A percentile compares a stretch with the other conserved stretches of the same genome.
phyloP scores from a whole-genome alignment of 2,329 filamentous ascomycete genomes.

The Aspergillus tamarii region DNA sequence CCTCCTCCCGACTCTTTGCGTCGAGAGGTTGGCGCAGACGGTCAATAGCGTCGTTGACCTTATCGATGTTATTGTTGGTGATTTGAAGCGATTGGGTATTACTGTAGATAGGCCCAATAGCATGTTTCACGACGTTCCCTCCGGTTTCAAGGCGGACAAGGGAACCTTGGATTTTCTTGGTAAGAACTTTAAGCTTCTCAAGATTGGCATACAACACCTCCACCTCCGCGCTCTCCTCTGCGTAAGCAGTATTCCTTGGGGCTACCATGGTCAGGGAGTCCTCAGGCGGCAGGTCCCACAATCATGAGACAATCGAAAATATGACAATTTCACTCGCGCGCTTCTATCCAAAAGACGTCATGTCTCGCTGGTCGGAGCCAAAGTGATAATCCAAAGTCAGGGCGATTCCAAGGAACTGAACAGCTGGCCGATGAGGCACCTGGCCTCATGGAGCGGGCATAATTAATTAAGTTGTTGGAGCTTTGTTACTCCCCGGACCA shows the following conservation, averaged over 20 bases:
- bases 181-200: slow-evolving; percentile 89
- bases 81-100: slow-evolving; percentile 88
- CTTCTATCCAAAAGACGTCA: slow-evolving; percentile 2
- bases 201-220: slow-evolving; percentile 71
- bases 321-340: background rate
- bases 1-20: slow-evolving; percentile 87
- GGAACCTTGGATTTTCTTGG: slow-evolving; percentile 92
- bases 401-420: background rate
- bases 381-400: background rate
- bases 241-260: slow-evolving; percentile 60
- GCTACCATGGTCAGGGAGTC: slow-evolving; percentile 52
- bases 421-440: slow-evolving; percentile 25
- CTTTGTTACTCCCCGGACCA: slow-evolving; percentile 9
- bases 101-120: slow-evolving; percentile 87
- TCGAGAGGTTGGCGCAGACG: slow-evolving; percentile 87
- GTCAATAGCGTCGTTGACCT: slow-evolving; percentile 83
- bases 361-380: background rate
- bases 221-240: slow-evolving; percentile 69
- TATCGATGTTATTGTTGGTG: slow-evolving; percentile 87
- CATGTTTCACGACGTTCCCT: slow-evolving; percentile 87
- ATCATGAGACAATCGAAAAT: slow-evolving; percentile 16
- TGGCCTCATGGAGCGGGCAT: slow-evolving; percentile 24
- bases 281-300: slow-evolving; percentile 22
- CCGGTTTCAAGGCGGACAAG: slow-evolving; percentile 81
- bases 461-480: background rate